Base-by-base conservation (phyloP, 352 stramenopile genomes). In the Phytopythium mirpurense region DNA sequence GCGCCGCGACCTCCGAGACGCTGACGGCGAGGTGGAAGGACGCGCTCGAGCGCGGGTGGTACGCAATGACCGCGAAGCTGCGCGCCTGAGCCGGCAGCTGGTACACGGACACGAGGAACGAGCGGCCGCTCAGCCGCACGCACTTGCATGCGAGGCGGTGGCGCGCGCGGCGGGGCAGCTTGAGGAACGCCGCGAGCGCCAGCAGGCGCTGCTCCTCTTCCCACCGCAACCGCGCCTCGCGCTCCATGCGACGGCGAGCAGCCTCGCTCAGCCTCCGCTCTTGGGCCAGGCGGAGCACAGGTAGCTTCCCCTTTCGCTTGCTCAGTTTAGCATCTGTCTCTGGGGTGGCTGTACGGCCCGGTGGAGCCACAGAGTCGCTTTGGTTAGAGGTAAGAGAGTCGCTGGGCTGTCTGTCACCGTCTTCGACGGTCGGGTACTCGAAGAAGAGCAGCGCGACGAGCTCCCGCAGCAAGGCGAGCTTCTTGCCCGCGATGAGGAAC, bases 391-490 rank as follows among this genome's bases (percentile, higher is more conserved):
- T 15, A 7, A 6, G 35, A 21, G 5, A 27, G 6, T 15, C 10
- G 3, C 7, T 27, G 21, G 27, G 14, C 27, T 56, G 31, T 3
- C 24, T 23, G 44, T 54, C 46, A 34, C 46, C 50, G 31, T 42
- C 37, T 9, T 38, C 11, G 1, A 62, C 31, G 3, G 35, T 44
- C 5, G 66, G 70, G 36, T 90, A 87, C 11, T 81, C 50, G 42
- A 90, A 88, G 60, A 72, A 90, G 24, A 90, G 56, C 38, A 90
- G 63, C 16, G 61, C 44, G 15, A 86, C 63, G 41, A 90, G 63
- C 27, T 81, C 72, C 14, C 59, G 60, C 11, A 88, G 54, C 26
- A 90, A 50, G 16, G 64, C 54, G 27, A 81, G 64, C 42, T 90
- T 90, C 42, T 62, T 69, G 0, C 79, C 79, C 14, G 79, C 59